Base-by-base conservation (phyloP, 164 flowering plant genomes). In the Malania oleifera region DNA sequence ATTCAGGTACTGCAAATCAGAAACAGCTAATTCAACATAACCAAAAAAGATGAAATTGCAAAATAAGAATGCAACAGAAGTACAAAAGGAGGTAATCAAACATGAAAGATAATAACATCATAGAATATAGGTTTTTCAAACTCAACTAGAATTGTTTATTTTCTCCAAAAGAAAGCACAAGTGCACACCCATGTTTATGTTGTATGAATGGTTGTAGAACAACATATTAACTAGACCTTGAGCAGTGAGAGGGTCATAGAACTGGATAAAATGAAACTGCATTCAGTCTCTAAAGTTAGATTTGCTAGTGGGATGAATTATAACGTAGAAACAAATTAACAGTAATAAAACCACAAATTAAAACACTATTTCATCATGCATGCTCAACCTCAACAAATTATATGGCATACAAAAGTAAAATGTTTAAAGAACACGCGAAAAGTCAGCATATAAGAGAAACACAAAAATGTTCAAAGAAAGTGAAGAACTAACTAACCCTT, bases 1-100 rank as follows among this genome's bases (percentile, higher is more conserved):
- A 46, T 47, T 77, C 85, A 45, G 91, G 87, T 52, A 85, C 99
- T 93, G 93, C 83, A 77, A 49, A 74, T 18, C 54, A 43, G 28
- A 61, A 66, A 35, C 7, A 34, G 34, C 29, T 13, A 59, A 1
- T 40, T 15, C 41, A 53, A 54, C 25, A 59, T 26, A 11, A 39
- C 48, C 14, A 23, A 18, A 59, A 23, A 35, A 37, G 22, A 53
- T 19, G 29, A 54, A n/a, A 39, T 26, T 28, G 19, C 53, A 57
- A 35, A 1, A 15, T 8, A 15, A 44, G 25, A 37, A 19, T 9
- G 53, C 41, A 27, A 46, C 17, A 7, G 48, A 39, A 56, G 12
- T 12, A 7, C 23, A 48, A 49, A 25, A 51, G 35, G 22, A 12
- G 27, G 13, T 22, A 26, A 45, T 9, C 20, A 23, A 19, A 7